Conservation (phyloP, 2,329 filamentous ascomycete species). For the Microdochium paspali region DNA sequence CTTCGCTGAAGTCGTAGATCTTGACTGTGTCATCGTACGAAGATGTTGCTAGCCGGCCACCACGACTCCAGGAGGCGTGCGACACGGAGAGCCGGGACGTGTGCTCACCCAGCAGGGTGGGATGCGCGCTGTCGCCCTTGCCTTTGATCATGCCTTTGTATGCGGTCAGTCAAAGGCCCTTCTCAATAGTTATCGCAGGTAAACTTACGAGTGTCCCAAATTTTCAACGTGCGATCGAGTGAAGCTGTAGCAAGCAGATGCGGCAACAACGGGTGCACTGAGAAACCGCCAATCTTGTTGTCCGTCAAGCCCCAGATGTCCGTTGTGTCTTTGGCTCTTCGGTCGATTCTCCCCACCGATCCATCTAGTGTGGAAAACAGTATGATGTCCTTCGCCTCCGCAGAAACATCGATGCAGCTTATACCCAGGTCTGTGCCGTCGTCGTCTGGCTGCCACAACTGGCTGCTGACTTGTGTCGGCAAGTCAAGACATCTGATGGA, state of each 20-base stretch:
- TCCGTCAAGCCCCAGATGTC: constrained; percentile 71
- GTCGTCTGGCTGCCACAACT: constrained; percentile 70
- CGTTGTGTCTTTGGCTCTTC: constrained; percentile 48
- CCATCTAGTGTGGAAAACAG: constrained; percentile 86
- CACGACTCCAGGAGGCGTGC: constrained; percentile 81
- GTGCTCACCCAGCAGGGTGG: constrained; percentile 71
- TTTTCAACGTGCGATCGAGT: constrained; percentile 76
- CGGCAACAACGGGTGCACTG: constrained; percentile 67
- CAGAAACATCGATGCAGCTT: constrained; percentile 73
- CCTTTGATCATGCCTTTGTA: constrained; percentile 41
- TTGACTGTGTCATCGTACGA: constrained; percentile 95
- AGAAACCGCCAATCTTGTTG: constrained; percentile 94
- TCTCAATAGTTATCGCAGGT: neutral
- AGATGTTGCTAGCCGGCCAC: constrained; percentile 79
- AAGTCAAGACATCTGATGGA: constrained; percentile 84
- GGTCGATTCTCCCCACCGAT: constrained; percentile 70
- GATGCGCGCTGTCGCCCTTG: constrained; percentile 48
- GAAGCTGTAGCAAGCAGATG: constrained; percentile 85
- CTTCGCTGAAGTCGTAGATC: constrained; percentile 68
- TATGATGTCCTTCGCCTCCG: constrained; percentile 60
- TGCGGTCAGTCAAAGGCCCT: neutral
- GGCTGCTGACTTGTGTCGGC: constrained; percentile 65
- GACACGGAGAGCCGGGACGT: constrained; percentile 77
- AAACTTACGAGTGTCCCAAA: constrained; percentile 82
- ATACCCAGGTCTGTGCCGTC: constrained; percentile 66